phyloP scores from a whole-genome alignment of 306 rosid species.

The Quercus berberidifolia region DNA sequence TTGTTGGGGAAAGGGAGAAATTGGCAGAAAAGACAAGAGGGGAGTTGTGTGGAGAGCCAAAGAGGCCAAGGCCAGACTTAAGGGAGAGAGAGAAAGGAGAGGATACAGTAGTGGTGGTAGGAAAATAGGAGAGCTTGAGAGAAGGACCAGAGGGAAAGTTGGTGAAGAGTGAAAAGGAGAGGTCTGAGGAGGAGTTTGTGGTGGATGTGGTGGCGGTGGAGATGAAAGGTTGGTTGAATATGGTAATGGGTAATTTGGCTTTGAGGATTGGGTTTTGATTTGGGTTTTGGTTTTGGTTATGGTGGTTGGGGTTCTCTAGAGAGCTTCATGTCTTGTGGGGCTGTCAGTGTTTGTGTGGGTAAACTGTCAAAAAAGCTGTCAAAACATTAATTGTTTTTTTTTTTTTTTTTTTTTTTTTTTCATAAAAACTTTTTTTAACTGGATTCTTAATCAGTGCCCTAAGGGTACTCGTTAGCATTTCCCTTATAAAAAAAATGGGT shows the following conservation, averaged over 20 bases:
- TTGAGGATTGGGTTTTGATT: conserved; percentile 30
- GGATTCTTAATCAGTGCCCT: too few relatives aligned
- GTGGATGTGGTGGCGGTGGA: conserved; percentile 49
- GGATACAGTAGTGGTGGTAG: conserved; percentile 25
- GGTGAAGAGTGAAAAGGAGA: conserved; percentile 63
- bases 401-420: too few relatives aligned
- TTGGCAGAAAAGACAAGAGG: conserved; percentile 73
- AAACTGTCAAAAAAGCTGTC: too few relatives aligned
- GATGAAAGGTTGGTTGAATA: conserved; percentile 58
- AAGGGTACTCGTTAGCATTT: too few relatives aligned
- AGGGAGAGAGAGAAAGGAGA: conserved; percentile 67
- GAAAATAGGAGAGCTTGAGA: conserved; percentile 49
- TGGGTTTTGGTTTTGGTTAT: conserved; percentile 14
- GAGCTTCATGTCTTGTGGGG: conserved; percentile 47
- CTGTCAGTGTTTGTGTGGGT: not conserved
- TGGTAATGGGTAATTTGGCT: conserved; percentile 65
- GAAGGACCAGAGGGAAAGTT: conserved; percentile 60
- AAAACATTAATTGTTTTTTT: too few relatives aligned
- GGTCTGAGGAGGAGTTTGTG: conserved; percentile 36
- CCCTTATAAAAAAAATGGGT: too few relatives aligned
- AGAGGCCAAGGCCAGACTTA: conserved; percentile 77
- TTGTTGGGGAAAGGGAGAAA: conserved; percentile 51
- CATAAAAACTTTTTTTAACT: too few relatives aligned
- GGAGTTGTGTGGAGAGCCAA: conserved; percentile 68
- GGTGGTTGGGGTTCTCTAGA: conserved; percentile 37